Base-by-base conservation (phyloP, 129 eudicot genomes). In the Artemisia annua region DNA sequence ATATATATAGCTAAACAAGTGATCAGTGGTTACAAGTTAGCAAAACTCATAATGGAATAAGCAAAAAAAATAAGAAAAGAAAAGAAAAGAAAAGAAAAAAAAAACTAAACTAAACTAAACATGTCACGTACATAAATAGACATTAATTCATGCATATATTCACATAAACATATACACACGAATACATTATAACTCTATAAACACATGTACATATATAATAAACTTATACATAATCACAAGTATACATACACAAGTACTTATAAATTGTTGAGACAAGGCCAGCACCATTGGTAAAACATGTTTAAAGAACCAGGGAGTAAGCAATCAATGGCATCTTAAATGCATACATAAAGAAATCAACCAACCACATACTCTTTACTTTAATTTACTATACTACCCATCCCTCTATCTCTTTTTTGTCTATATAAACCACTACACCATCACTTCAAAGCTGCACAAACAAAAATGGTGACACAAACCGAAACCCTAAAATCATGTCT, bases 271-370 rank as follows among this genome's bases (percentile, higher is more conserved):
- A 77, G 65, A 69, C 64, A 63, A 43, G 71, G 9, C 52, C 13
- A 71, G 44, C 53, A 22, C 24, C 76, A 3, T 35, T 63, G 54
- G 67, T n/a, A 43, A 70, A 78, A 53, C 26, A 15, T 71, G 66
- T 46, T 43, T 71, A 63, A 30, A 16, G 12, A 70, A 24, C 24
- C 5, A 71, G 44, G 51, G 72, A 43, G 72, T 63, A 44, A 71
- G 82, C 76, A 78, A 63, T 71, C 7, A 78, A 78, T 78, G 76
- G n/a, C 70, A 22, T 54, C 48, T 78, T 78, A 17, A 78, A 78
- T 78, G 62, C 66, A 64, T 1, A 55, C 71, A 71, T 53, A 16
- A 63, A 63, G 16, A 65, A 78, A 54, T 75, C 74, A 75, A 78
- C 69, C 75, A 78, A 78, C 77, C 67, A 69, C 66, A 18, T 30